Base-by-base conservation (phyloP, 2,329 filamentous ascomycete species). In the Paradendryphiella salina region DNA sequence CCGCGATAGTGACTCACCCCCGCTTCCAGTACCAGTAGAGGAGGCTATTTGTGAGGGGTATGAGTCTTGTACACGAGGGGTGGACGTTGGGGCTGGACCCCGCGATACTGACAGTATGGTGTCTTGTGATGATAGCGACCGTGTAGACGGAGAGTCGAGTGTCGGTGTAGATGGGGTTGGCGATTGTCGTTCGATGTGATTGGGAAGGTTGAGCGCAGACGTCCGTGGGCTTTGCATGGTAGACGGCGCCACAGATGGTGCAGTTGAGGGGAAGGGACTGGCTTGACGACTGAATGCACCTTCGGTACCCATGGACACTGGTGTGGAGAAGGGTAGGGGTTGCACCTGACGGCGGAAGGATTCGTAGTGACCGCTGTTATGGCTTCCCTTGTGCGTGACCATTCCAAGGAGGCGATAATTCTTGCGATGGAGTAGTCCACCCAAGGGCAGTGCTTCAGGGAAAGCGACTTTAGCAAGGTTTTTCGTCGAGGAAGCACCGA, bases 341-440 rank as follows among this genome's bases (percentile, higher is more conserved):
- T 90, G 76, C 51, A 89, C 87, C 73, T 97, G 94, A 31, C 94
- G 84, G 28, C 94, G 83, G 73, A 97, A 97, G 0, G 91, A 93
- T 72, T 99, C 94, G 75, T 99, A 99, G 70, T 99, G 94, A 0
- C 94, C 94, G 64, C 91, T 96, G 67, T 96, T 87, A 71, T 99
- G 94, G 56, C 89, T 95, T 31, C 94, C 94, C 66, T 96, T 96
- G 70, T 99, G 94, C 17, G 90, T 96, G 29, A 99, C 90, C 29
- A 96, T 84, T 10, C 88, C 90, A 0, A 96, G 81, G 4, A 99
- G 79, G 64, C 86, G 90, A 74, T 96, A 99, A 68, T 83, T 87
- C 57, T 85, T 88, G 65, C 88, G 85, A 49, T 88, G 82, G 35
- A 94, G 75, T 18, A 97, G 77, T 0, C 90, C 85, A 1, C 94